Base-by-base conservation (phyloP, 192 early-diverging fungal species). In the Coemansia sp. region DNA sequence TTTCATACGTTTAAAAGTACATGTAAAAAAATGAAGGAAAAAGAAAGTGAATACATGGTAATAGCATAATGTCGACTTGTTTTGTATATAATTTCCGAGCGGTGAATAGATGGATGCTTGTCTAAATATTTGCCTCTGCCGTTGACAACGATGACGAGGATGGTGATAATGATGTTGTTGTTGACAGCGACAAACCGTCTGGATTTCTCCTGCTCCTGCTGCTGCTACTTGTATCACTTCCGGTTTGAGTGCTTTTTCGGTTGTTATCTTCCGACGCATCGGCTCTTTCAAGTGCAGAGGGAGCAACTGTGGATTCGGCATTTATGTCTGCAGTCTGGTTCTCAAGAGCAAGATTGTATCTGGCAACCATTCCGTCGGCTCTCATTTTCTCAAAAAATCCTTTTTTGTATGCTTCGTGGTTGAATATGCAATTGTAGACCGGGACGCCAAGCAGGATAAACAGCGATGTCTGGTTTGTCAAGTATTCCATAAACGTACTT, bases 361-460 rank as follows among this genome's bases (percentile, higher is more conserved):
- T 21, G 15, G 79, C 45, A 5, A 68, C 60, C 79, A 82, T 71
- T 22, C 74, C 74, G 21, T 77, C 80, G 3, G 71, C 61, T 16
- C 54, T 26, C 80, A 82, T 82, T 40, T 82, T 82, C 11, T 66
- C 68, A 22, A 62, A 82, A 52, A 76, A 82, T 52, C 19, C 10
- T 37, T 56, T 45, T 47, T 66, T 51, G 45, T 66, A 82, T 15
- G 64, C 58, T 10, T 63, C 65, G 0, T 62, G 62, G 47, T 77
- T 48, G 40, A 77, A 76, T 15, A 82, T 67, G 55, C 80, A 82
- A 65, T 82, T 82, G 42, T 73, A 82, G 0, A 67, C 68, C 0
- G 79, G 79, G 0, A 62, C 57, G 0, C 62, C n/a, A 19, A 82
- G 41, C 26, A 82, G 51, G 0, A 77, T 71, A 10, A 71, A 56